Evolutionary conservation across 2,329 filamentous ascomycete species (phyloP).

Genomic region (Cercospora berteroae): DNA sequence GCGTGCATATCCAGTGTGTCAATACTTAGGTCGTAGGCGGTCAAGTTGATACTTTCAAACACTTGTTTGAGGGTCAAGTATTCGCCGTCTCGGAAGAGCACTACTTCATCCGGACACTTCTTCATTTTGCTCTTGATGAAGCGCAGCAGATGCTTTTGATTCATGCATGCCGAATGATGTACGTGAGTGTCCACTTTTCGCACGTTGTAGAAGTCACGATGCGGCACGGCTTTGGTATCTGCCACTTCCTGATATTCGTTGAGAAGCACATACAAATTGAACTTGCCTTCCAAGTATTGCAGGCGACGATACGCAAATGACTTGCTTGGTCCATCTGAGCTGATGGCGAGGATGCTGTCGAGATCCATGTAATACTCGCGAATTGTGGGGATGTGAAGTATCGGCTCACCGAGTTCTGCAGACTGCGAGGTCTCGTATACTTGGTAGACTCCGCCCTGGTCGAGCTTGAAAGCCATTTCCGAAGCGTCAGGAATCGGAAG

Average conservation of each 20-base stretch:
- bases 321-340: conserved; percentile 92
- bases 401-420: conserved; percentile 62
- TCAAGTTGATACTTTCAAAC: conserved; percentile 95
- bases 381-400: conserved; percentile 83
- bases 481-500: conserved; percentile 69
- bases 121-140: conserved; percentile 99
- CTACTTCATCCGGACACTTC: conserved; percentile 90
- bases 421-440: conserved; percentile 73
- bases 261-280: conserved; percentile 86
- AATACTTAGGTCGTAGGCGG: conserved; percentile 95
- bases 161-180: conserved; percentile 99
- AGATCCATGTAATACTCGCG: conserved; percentile 95
- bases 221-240: conserved; percentile 95
- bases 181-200: conserved; percentile 98
- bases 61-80: conserved; percentile 88
- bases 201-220: conserved; percentile 98
- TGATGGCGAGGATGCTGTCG: conserved; percentile 81
- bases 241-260: conserved; percentile 98
- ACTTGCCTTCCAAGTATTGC: conserved; percentile 95
- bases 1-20: conserved; percentile 99
- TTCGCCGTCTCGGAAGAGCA: conserved; percentile 88
- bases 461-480: conserved; percentile 73
- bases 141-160: conserved; percentile 94
- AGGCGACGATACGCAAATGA: conserved; percentile 93
- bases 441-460: conserved; percentile 85